Conservation (phyloP, 345 rosid species). For the Pugionium dolabratum region DNA sequence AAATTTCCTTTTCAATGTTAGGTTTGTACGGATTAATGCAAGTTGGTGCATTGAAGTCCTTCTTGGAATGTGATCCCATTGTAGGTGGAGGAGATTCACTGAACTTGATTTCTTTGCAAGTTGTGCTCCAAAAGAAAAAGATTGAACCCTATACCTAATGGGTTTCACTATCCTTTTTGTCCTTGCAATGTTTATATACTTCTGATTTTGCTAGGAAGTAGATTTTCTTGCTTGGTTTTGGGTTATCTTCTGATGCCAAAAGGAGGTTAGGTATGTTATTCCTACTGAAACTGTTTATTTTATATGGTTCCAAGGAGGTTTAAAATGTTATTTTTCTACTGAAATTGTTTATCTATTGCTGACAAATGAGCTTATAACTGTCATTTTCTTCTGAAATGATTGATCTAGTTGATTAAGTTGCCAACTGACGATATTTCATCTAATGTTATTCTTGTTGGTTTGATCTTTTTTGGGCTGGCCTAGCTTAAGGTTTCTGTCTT, state of each 20-base stretch:
- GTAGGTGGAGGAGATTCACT: conserved; percentile 17
- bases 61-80: conserved; percentile 24
- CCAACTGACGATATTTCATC: not conserved
- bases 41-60: conserved; percentile 6
- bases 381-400: not conserved
- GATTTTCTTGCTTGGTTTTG: not conserved
- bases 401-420: not conserved
- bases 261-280: not conserved
- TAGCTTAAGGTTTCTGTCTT: not conserved
- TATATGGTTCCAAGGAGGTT: not conserved
- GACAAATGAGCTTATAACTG: not conserved
- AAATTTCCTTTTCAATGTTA: conserved; percentile 35
- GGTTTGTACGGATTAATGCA: conserved; percentile 36
- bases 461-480: conserved; percentile 1
- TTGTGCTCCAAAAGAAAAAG: conserved; percentile 4
- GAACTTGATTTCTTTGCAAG: conserved; percentile 14
- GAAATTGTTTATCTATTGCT: conserved; percentile 3
- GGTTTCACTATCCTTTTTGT: not conserved
- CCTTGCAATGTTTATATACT: conserved; percentile 1
- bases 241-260: not conserved
- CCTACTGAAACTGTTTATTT: not conserved
- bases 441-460: conserved; percentile 10
- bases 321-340: not conserved
- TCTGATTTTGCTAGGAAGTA: not conserved
- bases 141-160: conserved; percentile 34